Percentiles rank a stretch among this genome's conserved stretches.
phyloP scores from a whole-genome alignment of 2,329 filamentous ascomycete species.

The Diaporthe destruens region DNA sequence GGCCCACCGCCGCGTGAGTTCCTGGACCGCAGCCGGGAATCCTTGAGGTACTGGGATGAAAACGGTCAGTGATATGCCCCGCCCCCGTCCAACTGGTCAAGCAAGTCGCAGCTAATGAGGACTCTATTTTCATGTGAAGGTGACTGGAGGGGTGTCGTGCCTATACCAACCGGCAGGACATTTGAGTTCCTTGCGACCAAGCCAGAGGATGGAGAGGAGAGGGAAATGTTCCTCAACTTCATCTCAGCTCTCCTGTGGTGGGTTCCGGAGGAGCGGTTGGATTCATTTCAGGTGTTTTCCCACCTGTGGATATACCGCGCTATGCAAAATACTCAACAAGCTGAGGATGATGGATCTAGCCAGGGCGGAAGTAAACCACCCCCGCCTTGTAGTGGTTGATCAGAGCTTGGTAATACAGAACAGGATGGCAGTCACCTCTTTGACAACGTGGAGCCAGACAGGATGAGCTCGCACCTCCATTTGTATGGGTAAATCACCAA shows the following conservation, averaged over 20 bases:
- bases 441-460: no score
- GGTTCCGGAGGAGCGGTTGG: background rate
- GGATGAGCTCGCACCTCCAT: no score
- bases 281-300: conserved; percentile 5
- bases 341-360: background rate
- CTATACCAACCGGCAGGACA: background rate
- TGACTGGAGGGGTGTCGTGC: background rate
- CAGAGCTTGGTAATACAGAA: no score
- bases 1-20: conserved; percentile 6
- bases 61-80: background rate
- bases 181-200: background rate
- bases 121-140: background rate
- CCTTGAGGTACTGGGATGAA: conserved; percentile 5
- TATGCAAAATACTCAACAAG: background rate
- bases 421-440: no score
- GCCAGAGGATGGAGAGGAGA: background rate
- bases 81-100: background rate
- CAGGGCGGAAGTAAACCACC: background rate
- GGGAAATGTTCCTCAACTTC: background rate
- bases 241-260: background rate
- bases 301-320: conserved; percentile 9
- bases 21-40: background rate
- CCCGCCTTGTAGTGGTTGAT: background rate
- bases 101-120: background rate
- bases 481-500: no score